phyloP scores from a whole-genome alignment of 140 eudicot species.

The Erigeron philadelphicus region DNA sequence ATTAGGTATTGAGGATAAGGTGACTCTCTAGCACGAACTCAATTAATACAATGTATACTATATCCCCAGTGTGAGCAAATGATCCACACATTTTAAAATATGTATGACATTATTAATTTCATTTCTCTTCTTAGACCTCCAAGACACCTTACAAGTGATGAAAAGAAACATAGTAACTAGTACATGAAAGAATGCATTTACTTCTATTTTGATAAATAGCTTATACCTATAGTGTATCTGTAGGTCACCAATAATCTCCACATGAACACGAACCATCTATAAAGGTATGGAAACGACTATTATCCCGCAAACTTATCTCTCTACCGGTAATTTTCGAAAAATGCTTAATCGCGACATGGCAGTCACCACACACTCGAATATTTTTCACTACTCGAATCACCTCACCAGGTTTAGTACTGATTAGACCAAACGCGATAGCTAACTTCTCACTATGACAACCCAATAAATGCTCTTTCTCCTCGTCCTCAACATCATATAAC shows the following conservation, averaged over 20 bases:
- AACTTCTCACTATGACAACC: constrained; percentile 82
- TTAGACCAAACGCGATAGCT: constrained; percentile 73
- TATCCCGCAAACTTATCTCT: constrained; percentile 70
- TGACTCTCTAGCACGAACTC: no score
- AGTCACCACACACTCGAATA: constrained; percentile 84
- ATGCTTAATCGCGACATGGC: constrained; percentile 61
- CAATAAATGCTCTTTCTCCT: constrained; percentile 75
- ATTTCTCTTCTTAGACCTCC: no score
- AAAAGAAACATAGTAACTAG: no score
- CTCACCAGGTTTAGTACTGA: constrained; percentile 41
- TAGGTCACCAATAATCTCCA: constrained; percentile 74
- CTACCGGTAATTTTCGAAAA: constrained; percentile 62
- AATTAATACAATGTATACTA: no score
- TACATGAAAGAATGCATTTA: neutral
- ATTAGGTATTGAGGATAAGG: no score
- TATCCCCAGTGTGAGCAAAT: no score
- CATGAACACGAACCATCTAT: constrained; percentile 77
- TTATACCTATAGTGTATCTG: neutral
- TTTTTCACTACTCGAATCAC: constrained; percentile 71
- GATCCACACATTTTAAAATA: no score
- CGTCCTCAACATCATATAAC: constrained; percentile 75
- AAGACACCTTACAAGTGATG: no score
- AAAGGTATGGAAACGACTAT: constrained; percentile 66
- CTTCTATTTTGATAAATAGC: neutral
- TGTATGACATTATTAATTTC: no score